Base-by-base conservation (phyloP, 768 basidiomycete genomes). In the Mycena leptocephala region DNA sequence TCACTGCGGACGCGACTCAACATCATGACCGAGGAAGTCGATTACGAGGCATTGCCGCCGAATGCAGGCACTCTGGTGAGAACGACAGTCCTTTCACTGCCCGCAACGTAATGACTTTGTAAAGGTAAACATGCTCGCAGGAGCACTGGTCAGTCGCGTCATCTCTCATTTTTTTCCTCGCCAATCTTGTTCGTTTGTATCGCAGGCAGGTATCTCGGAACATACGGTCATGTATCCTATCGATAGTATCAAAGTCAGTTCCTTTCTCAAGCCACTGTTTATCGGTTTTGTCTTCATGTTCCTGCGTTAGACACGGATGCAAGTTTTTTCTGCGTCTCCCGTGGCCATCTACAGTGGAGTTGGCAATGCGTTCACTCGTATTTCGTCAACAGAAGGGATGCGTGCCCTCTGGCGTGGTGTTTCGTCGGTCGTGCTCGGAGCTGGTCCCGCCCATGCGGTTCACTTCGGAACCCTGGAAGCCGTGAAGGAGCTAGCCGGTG, bases 141-240 rank as follows among this genome's bases (percentile, higher is more conserved):
- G 98, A 76, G 97, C 97, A 65, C 87, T 99, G 84, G 97, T 97
- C 83, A 88, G 95, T 90, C 51, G 58, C 74, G 48, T 70, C 78
- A 69, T 77, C 63, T 77, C 63, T 55, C 55, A 67, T 20, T 70
- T 68, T 35, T 76, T 62, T 53, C 51, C 74, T 37, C n/a, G 22
- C n/a, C 18, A 56, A 33, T 22, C 68, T 68, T 71, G 69, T 39
- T 46, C 41, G 73, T 58, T 66, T 46, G 59, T 56, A 74, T 70
- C 76, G 30, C 83, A 98, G 97, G 98, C 98, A 80, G 98, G 98
- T 75, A 99, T 99, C 80, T 97, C 97, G 68, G 98, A 99, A 85
- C 98, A 99, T 87, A 95, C 97, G 35, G 97, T 98, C 83, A 99
- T 99, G 95, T 99, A 96, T 84, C 98, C 98, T 7, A 88, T 99